Conservation (phyloP, 345 rosid genomes). For the Sonneratia alba region DNA sequence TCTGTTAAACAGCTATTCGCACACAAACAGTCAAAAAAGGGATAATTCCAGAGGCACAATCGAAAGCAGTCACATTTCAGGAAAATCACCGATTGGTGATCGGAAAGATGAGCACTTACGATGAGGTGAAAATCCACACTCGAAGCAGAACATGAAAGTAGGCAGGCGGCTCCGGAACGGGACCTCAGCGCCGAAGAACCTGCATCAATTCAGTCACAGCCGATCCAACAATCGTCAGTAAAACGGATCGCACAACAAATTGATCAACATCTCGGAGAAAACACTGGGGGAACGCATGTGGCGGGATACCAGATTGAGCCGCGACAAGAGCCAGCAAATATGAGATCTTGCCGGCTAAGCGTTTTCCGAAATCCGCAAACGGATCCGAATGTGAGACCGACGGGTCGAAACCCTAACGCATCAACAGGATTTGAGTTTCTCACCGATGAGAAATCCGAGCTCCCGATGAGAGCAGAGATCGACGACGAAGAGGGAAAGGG, state of each 20-base stretch:
- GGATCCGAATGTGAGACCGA: not conserved
- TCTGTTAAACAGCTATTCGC: slow-evolving; percentile 48
- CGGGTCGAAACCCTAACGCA: not conserved
- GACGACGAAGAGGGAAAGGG: not conserved
- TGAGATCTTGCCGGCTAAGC: not conserved
- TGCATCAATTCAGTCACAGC: slow-evolving; percentile 11
- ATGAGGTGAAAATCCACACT: slow-evolving; percentile 38
- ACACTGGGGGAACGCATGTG: not conserved
- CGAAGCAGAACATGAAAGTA: slow-evolving; percentile 47
- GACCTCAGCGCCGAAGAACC: slow-evolving; percentile 2
- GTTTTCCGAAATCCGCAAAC: not conserved
- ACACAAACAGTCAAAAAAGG: not conserved
- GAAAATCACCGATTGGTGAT: not conserved
- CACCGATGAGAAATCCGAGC: not conserved
- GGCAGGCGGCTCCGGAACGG: not conserved
- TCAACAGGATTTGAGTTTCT: not conserved
- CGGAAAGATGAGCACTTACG: slow-evolving; percentile 27
- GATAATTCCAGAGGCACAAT: not conserved
- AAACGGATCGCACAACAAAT: not conserved
- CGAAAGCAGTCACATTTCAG: not conserved
- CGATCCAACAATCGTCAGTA: not conserved
- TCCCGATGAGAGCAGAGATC: not conserved
- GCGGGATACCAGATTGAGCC: not conserved
- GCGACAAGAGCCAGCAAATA: not conserved
- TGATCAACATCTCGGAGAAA: not conserved